Base-by-base conservation (phyloP, 73 alveolate species). In the Tetrahymena malaccensis region DNA sequence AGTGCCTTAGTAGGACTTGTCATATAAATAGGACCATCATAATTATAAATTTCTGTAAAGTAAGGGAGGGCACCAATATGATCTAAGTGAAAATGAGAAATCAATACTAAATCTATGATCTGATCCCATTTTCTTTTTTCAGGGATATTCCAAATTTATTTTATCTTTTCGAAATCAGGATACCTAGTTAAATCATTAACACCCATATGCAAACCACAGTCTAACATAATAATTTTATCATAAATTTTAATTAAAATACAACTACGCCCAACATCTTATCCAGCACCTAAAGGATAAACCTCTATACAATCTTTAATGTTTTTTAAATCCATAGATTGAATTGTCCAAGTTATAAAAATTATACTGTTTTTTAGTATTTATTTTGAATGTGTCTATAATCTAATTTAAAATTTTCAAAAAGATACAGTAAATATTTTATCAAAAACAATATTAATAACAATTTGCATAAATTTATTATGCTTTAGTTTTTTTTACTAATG, bases 31-130 rank as follows among this genome's bases (percentile, higher is more conserved):
- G 99, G 99, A 43, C 99, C 99, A 96, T 95, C 94, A 94, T 96
- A 98, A n/a, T 97, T 96, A 35, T 83, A 94, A 34, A 97, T 94
- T 97, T 99, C 99, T 35, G 99, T 98, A 93, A 99, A 98, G 95
- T 97, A 99, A 10, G 99, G 99, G 21, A 99, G 97, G 19, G 99
- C 99, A 0, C 99, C 99, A 96, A 99, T 98, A 95, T 99, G 99
- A 95, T 99, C 99, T 85, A 98, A 97, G 96, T 99, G 99, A 96
- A 99, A 99, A 96, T 99, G 99, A 93, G 99, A 97, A 43, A 99
- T 98, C 35, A 98, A 95, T 43, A 97, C 98, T 93, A 97, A 96
- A 96, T 99, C 99, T 40, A 99, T 96, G 43, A 94, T 34, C 31
- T 94, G 19, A n/a, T 70, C 94, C 35, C 96, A 58, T 58, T 97